Conservation (phyloP, 169 alveolate genomes). For the Plasmodium gonderi region DNA sequence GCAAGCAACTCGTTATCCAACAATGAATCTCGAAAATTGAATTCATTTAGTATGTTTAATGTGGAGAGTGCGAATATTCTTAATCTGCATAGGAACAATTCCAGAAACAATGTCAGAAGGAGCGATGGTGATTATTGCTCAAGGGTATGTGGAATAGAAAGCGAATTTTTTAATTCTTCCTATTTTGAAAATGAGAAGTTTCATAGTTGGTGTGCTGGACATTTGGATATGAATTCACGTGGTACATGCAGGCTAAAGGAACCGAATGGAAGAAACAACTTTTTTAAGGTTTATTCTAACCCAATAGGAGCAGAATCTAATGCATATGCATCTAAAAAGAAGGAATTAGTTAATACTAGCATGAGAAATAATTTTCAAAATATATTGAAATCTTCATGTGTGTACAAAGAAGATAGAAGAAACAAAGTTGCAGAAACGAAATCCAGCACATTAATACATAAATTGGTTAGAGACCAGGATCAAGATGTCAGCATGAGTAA, state of each 20-base stretch:
- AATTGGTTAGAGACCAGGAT: background rate
- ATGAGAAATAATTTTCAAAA: background rate
- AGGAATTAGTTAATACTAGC: background rate
- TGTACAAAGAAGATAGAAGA: no score
- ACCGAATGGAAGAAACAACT: background rate
- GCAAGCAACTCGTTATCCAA: background rate
- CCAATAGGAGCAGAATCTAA: background rate
- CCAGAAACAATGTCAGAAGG: background rate
- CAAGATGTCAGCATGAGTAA: background rate
- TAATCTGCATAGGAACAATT: background rate
- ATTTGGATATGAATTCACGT: no score
- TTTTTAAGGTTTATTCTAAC: background rate
- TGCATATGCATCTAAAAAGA: background rate
- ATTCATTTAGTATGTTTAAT: background rate
- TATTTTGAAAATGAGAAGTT: background rate
- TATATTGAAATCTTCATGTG: background rate
- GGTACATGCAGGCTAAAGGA: no score
- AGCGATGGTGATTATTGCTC: background rate
- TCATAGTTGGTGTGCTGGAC: background rate
- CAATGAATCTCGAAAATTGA: background rate
- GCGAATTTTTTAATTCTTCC: background rate
- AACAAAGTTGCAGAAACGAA: background rate
- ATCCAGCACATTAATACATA: background rate
- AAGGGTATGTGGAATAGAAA: background rate
- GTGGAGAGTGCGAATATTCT: background rate